Evolutionary conservation across 352 stramenopile species (phyloP).

Genomic region (Phytophthora hibernalis): DNA sequence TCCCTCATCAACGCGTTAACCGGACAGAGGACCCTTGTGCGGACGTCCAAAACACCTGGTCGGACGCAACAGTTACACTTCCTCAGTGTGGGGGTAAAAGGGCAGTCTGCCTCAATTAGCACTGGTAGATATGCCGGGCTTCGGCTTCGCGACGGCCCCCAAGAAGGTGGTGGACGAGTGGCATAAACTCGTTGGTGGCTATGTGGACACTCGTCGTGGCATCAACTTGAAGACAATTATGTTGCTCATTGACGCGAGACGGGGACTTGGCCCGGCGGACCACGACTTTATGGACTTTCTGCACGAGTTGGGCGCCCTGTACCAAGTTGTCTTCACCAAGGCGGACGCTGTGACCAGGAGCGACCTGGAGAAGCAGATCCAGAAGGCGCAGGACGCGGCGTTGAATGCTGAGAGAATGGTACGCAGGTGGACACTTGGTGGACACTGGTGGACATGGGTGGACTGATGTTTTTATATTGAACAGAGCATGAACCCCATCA

Average conservation of each 20-base stretch:
- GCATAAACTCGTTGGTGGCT: constrained; percentile 83
- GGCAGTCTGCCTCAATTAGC: constrained; percentile 70
- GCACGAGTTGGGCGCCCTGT: constrained; percentile 78
- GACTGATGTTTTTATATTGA: constrained; percentile 5
- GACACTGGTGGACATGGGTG: neutral
- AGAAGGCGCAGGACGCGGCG: constrained; percentile 57
- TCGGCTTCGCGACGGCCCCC: constrained; percentile 83
- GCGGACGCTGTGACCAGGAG: constrained; percentile 65
- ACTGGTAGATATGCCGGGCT: constrained; percentile 89
- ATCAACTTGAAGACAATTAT: constrained; percentile 81
- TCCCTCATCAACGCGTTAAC: constrained; percentile 90
- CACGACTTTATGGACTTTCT: constrained; percentile 91
- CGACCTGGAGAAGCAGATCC: constrained; percentile 59
- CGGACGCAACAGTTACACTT: constrained; percentile 86
- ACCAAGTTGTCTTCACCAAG: constrained; percentile 94
- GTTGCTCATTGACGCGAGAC: constrained; percentile 81
- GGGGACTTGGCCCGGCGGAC: constrained; percentile 80
- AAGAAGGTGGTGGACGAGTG: constrained; percentile 80
- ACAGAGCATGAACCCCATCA: constrained; percentile 84
- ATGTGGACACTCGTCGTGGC: constrained; percentile 67
- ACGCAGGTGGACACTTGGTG: constrained; percentile 5
- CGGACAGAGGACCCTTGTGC: constrained; percentile 64
- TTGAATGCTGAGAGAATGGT: constrained; percentile 64
- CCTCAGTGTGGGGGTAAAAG: constrained; percentile 82
- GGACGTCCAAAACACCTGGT: constrained; percentile 89